Evolutionary conservation across 2,329 filamentous ascomycete species (phyloP), one percentile per base, ranked within the genome.

Genomic region (Sporothrix phasma): DNA sequence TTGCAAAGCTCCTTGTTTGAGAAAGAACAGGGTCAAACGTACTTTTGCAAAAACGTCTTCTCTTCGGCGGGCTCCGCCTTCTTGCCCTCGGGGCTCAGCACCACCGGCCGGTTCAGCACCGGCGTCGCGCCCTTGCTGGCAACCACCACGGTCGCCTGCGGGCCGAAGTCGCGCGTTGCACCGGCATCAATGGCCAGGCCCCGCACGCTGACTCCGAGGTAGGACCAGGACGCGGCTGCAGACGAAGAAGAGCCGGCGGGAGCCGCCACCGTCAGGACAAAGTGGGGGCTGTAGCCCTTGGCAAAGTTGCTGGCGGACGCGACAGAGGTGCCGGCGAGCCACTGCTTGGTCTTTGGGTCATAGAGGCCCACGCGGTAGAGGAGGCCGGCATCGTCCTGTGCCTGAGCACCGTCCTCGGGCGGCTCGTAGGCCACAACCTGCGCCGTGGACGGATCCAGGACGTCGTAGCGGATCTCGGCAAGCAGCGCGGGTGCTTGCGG

Each of bases 1-100:
- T n/a, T n/a, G n/a, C n/a, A n/a, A n/a, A n/a, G n/a, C n/a, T n/a
- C n/a, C n/a, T n/a, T n/a, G n/a, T n/a, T n/a, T n/a, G n/a, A n/a
- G 15, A 24, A 45, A 45, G 41, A n/a, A 19, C n/a, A 29, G 34
- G 34, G n/a, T n/a, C n/a, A n/a, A n/a, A n/a, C 24, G 13, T 51
- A 78, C 85, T 86, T 88, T 74, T 88, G 85, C 64, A 88, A 72
- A 67, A 88, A 79, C 1, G 81, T 79, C 80, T 87, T 88, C 76
- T 88, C 84, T 63, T 74, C 75, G 61, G 73, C 74, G 66, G 78
- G 77, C 63, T 75, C 80, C 47, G 80, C 80, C 73, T 83, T 78
- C 76, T 79, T 84, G 17, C 86, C 86, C 68, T 86, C 82, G 0
- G 83, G 77, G 53, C 76, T 81, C 67, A 88, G 74, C 56, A 87